phyloP scores from a whole-genome alignment of 305 asterid species.

The Withania somnifera region DNA sequence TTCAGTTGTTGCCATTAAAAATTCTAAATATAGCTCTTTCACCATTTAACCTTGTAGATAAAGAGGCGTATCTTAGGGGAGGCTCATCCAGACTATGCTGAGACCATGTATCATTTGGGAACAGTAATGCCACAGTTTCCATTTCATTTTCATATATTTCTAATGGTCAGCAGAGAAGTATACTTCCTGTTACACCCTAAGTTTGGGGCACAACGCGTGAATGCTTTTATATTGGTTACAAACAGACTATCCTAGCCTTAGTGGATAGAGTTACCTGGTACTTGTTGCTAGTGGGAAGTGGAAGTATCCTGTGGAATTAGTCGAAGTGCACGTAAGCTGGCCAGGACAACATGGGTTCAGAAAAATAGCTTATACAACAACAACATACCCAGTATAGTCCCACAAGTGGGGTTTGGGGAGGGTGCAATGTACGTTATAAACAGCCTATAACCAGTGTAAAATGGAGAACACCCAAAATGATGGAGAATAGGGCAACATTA shows the following conservation, averaged over 20 bases:
- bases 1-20: constrained; percentile 15
- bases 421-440: too few relatives aligned
- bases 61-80: constrained; percentile 85
- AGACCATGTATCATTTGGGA: constrained; percentile 86
- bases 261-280: too few relatives aligned
- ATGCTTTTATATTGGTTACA: background rate
- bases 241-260: background rate
- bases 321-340: too few relatives aligned
- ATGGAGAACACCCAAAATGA: background rate
- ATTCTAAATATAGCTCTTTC: constrained; percentile 14
- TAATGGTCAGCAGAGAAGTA: background rate
- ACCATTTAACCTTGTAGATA: constrained; percentile 37
- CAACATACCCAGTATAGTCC: too few relatives aligned
- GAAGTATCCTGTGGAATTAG: too few relatives aligned
- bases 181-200: background rate
- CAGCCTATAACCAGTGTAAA: background rate
- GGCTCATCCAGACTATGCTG: constrained; percentile 78
- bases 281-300: too few relatives aligned
- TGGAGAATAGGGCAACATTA: background rate
- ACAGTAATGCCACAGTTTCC: constrained; percentile 42
- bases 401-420: too few relatives aligned
- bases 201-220: background rate
- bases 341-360: too few relatives aligned
- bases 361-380: too few relatives aligned
- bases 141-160: background rate